Percentiles rank a stretch among this genome's conserved stretches.
phyloP scores from a whole-genome alignment of 2,329 filamentous ascomycete species.

The Fusarium sterilihyphosum region DNA sequence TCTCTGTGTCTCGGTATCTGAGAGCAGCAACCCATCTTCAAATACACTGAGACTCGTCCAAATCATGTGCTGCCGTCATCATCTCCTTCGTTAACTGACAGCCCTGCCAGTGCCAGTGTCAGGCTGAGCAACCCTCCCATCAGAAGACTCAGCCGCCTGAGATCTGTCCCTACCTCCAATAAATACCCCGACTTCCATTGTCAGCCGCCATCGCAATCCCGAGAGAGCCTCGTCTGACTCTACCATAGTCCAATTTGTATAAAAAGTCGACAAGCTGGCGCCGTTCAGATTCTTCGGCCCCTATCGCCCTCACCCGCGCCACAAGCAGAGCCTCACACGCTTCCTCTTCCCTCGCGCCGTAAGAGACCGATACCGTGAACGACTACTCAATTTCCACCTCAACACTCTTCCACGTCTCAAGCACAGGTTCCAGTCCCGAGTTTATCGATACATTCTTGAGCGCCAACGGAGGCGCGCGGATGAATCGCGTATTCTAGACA shows the following conservation, averaged over 20 bases:
- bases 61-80: slow-evolving; percentile 42
- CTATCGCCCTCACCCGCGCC: slow-evolving; percentile 51
- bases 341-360: slow-evolving; percentile 74
- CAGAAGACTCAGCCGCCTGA: slow-evolving; percentile 48
- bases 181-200: neutral
- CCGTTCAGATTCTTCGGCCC: slow-evolving; percentile 54
- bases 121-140: slow-evolving; percentile 36
- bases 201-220: slow-evolving; percentile 25
- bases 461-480: slow-evolving; percentile 67
- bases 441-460: slow-evolving; percentile 78
- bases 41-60: slow-evolving; percentile 18
- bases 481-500: slow-evolving; percentile 58
- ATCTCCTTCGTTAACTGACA: slow-evolving; percentile 28
- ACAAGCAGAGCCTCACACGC: slow-evolving; percentile 65
- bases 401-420: slow-evolving; percentile 78
- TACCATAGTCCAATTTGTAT: slow-evolving; percentile 3
- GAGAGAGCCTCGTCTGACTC: slow-evolving; percentile 21
- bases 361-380: slow-evolving; percentile 71
- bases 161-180: slow-evolving; percentile 4
- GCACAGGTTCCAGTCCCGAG: slow-evolving; percentile 75
- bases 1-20: slow-evolving; percentile 21
- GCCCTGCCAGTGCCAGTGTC: slow-evolving; percentile 34
- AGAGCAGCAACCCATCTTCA: slow-evolving; percentile 6
- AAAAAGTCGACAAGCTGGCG: slow-evolving; percentile 53
- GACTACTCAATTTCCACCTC: slow-evolving; percentile 76